Conservation (phyloP, 768 basidiomycete genomes). For the Hemileccinum impolitum region DNA sequence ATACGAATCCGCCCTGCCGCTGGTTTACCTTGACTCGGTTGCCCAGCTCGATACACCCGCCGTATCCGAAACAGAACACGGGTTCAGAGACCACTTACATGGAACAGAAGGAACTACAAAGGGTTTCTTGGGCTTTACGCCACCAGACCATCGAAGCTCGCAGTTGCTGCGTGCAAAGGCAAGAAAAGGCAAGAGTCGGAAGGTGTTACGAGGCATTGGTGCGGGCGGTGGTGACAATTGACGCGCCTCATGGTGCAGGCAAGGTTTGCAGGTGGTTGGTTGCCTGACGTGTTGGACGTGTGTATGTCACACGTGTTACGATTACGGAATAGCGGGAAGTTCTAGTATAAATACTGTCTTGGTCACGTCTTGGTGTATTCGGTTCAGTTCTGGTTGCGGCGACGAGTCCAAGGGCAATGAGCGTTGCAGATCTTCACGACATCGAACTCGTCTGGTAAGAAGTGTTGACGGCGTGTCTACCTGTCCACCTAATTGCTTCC, state of each 20-base stretch:
- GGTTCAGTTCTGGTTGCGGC: conserved; percentile 21
- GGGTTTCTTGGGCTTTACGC: conserved; percentile 29
- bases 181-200: conserved; percentile 34
- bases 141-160: conserved; percentile 18
- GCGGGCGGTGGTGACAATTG: conserved; percentile 14
- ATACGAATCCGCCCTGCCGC: conserved; percentile 57
- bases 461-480: conserved; percentile 13
- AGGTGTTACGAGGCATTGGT: conserved; percentile 31
- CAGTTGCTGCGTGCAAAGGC: conserved; percentile 16
- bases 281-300: no score
- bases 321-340: conserved; percentile 19
- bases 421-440: conserved; percentile 43
- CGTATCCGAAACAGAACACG: background rate
- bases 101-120: conserved; percentile 12
- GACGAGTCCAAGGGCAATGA: conserved; percentile 27
- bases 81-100: conserved; percentile 2
- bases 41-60: conserved; percentile 7
- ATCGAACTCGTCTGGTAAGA: conserved; percentile 51
- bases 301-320: no score
- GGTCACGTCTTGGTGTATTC: background rate
- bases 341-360: conserved; percentile 22
- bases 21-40: conserved; percentile 42
- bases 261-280: conserved; percentile 4
- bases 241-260: conserved; percentile 14
- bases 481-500: conserved; percentile 5